These are phyloP conservation scores for Berkeleyomyces rouxiae DNA, from an alignment of 2,329 filamentous ascomycete species.

Conservation along the genomic window DNA sequence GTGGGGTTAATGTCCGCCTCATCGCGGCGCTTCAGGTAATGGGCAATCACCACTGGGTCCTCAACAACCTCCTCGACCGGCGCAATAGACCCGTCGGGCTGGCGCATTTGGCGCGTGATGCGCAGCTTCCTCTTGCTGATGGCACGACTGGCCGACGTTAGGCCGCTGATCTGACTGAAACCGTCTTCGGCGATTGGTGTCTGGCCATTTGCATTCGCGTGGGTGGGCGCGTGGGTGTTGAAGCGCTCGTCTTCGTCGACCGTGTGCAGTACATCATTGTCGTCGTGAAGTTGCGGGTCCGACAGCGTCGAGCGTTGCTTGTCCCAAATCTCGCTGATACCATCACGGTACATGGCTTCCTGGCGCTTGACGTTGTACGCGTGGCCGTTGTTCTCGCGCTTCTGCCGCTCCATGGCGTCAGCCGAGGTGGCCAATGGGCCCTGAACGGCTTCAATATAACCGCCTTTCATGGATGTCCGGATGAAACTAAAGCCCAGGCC, in stretches of 20 bases:
- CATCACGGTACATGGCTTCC: slow-evolving; percentile 78
- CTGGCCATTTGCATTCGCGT: slow-evolving; percentile 28
- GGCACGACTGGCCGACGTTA: slow-evolving; percentile 46
- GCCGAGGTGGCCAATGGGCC: slow-evolving; percentile 51
- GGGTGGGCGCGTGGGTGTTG: slow-evolving; percentile 41
- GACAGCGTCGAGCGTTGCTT: slow-evolving; percentile 66
- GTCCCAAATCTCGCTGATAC: slow-evolving; percentile 84
- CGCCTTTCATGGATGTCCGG: slow-evolving; percentile 96
- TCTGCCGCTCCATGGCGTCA: slow-evolving; percentile 73
- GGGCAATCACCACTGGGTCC: slow-evolving; percentile 73
- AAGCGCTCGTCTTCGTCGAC: slow-evolving; percentile 51
- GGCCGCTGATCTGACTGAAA: slow-evolving; percentile 58
- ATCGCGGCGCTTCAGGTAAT: slow-evolving; percentile 67
- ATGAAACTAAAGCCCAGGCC: slow-evolving; percentile 95
- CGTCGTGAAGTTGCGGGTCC: slow-evolving; percentile 51
- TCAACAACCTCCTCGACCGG: slow-evolving; percentile 52
- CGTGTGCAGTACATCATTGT: slow-evolving; percentile 40
- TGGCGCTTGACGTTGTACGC: slow-evolving; percentile 96
- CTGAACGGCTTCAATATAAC: slow-evolving; percentile 68
- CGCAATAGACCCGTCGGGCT: slow-evolving; percentile 34
- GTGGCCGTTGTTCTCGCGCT: slow-evolving; percentile 81
- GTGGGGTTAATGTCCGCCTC: slow-evolving; percentile 54
- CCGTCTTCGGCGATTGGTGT: slow-evolving; percentile 54
- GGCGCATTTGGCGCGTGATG: slow-evolving; percentile 49
- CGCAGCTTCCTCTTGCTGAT: slow-evolving; percentile 45